A percentile compares a stretch with the other conserved stretches of the same genome.
phyloP scores from a whole-genome alignment of 495 filamentous ascomycete genomes.

The Tricharina praecox region DNA sequence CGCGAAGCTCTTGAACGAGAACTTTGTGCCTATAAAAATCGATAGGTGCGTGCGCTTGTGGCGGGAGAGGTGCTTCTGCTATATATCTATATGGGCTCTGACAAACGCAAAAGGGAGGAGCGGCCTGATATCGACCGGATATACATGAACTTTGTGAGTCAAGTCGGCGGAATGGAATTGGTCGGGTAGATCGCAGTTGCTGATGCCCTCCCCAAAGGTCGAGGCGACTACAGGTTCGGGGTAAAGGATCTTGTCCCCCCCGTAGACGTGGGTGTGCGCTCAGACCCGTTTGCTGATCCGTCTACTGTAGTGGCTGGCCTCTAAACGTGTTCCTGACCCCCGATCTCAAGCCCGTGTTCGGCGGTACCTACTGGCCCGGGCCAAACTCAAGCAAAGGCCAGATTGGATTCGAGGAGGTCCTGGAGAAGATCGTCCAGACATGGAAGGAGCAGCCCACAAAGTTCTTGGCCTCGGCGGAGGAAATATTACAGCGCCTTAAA shows the following conservation, averaged over 20 bases:
- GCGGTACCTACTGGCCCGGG: conserved; percentile 92
- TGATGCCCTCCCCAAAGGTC: conserved; percentile 11
- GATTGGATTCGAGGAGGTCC: conserved; percentile 59
- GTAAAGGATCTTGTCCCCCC: conserved; percentile 7
- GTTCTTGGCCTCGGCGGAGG: conserved; percentile 64
- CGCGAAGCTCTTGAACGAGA: conserved; percentile 63
- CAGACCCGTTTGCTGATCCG: too few relatives aligned
- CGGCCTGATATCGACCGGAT: conserved; percentile 89
- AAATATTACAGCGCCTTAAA: conserved; percentile 61
- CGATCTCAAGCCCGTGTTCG: conserved; percentile 81
- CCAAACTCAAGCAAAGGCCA: conserved; percentile 41
- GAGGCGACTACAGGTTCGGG: conserved; percentile 84
- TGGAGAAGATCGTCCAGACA: conserved; percentile 60
- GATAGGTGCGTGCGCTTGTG: conserved; percentile 37
- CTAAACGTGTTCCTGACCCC: conserved; percentile 93
- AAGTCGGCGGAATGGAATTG: background rate
- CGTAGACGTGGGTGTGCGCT: background rate
- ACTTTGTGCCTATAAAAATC: conserved; percentile 83
- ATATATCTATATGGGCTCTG: too few relatives aligned
- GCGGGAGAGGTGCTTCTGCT: background rate
- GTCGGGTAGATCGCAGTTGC: too few relatives aligned
- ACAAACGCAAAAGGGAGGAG: conserved; percentile 45
- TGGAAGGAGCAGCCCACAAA: conserved; percentile 73
- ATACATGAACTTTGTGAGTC: conserved; percentile 83
- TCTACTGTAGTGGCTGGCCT: conserved; percentile 55